These are phyloP conservation scores for Sambucus nigra DNA, from an alignment of 129 eudicot species.

Conservation along the genomic window DNA sequence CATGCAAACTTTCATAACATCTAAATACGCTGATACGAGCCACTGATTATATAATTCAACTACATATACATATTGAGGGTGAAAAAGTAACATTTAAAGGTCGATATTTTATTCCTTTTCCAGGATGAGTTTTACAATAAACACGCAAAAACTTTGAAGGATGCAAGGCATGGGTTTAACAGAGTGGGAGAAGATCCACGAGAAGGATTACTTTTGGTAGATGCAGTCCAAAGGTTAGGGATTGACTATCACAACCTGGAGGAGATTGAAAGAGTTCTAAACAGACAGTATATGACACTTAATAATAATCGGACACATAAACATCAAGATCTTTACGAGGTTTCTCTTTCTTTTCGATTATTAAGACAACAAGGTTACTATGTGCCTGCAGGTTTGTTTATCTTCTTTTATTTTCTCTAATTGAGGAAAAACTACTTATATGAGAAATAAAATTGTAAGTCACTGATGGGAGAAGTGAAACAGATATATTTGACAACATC, in stretches of 20 bases:
- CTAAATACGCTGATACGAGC: no score
- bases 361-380: slow-evolving; percentile 52
- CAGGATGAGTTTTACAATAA: slow-evolving; percentile 7
- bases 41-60: no score
- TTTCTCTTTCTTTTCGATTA: slow-evolving; percentile 40
- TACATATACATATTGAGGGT: no score
- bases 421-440: no score
- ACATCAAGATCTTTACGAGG: slow-evolving; percentile 21
- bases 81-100: no score
- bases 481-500: slow-evolving; percentile 41
- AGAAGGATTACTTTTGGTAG: slow-evolving; percentile 20
- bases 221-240: slow-evolving; percentile 37
- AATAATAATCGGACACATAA: background rate
- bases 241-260: slow-evolving; percentile 28
- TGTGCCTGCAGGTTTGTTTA: slow-evolving; percentile 32
- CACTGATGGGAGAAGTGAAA: background rate
- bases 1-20: no score
- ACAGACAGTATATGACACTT: slow-evolving; percentile 7
- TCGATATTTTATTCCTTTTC: no score
- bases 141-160: slow-evolving; percentile 3
- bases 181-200: slow-evolving; percentile 1
- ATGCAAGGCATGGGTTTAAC: slow-evolving; percentile 12
- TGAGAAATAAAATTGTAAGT: background rate
- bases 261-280: slow-evolving; percentile 26
- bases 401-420: no score